Base-by-base conservation (phyloP, 2,329 filamentous ascomycete species). In the Fusarium longipes region DNA sequence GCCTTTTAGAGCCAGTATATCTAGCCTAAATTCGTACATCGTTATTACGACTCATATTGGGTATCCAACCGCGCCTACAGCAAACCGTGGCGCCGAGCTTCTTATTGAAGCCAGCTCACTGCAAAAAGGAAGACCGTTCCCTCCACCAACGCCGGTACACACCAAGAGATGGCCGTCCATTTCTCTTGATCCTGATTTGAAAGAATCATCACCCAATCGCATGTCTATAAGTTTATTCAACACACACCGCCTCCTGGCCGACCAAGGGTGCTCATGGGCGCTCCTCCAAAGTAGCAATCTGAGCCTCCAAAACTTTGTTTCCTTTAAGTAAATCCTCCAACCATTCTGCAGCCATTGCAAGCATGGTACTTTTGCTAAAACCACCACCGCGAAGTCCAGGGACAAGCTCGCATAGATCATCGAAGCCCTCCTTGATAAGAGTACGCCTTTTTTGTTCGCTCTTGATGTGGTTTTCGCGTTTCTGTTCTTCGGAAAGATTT, bases 381-480 rank as follows among this genome's bases (percentile, higher is more conserved):
- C 91, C 91, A 10, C 91, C 91, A 25, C 87, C 89, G 55, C 85
- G 86, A 12, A 96, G 82, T 17, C 89, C 90, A 1, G 93, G 93
- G 0, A 97, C 91, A 22, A 96, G 82, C 27, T 88, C 84, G 67
- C 87, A 87, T n/a, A 97, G 80, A 58, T 95, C 91, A 40, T 93
- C 91, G 71, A 95, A 97, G 0, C 92, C 92, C 68, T 91, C 86
- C 74, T 93, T 91, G 73, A 95, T 95, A 44, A 93, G 82, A 25
- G 92, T 93, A 45, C 93, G 85, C 32, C 93, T 86, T 78, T 96
- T 96, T 79, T 97, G 92, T 75, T 96, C 93, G 51, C 93, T 96
- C 51, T 89, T 84, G 67, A 97, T 96, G 74, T 96, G 93, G 70
- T 97, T 97, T 73, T 89, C 90, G 43, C 92, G 85, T 78, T 95